Base-by-base conservation (phyloP, 2,329 filamentous ascomycete species). In the Drechslerella dactyloides region DNA sequence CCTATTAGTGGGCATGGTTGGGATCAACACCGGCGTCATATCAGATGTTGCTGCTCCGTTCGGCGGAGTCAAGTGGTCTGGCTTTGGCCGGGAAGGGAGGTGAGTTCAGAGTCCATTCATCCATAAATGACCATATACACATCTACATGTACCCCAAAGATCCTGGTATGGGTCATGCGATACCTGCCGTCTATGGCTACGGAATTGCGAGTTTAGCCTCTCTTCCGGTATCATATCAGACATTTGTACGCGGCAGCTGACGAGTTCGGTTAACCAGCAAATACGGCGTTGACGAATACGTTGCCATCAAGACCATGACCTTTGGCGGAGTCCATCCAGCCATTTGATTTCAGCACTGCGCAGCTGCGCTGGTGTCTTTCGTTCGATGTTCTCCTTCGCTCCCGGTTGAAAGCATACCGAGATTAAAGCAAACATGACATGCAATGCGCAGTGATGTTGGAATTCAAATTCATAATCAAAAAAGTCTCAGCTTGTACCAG, bases 1-100 rank as follows among this genome's bases (percentile, higher is more conserved):
- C 8, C 27, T 17, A 48, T 42, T 65, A 76, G 90, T 93, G 0
- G 91, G 91, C 59, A 96, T 96, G 91, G 86, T 96, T 0, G 91
- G 90, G 62, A 86, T 93, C 70, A 93, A 93, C 80, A 92, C 89
- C 0, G 90, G 90, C 10, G 42, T 76, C 46, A 69, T 76, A 24
- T 76, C 75, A 30, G 76, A 76, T 55, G 69, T 73, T 59, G 74
- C 73, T 1, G 55, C 75, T 19, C 76, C 76, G 15, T 94, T 94
- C 77, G 90, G 90, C 15, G 90, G 90, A 75, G 87, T 94, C 51
- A 94, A 94, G 81, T 84, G 92, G 81, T 90, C 87, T 76, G 90
- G 90, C 0, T 92, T 92, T 76, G 90, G 90, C 1, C 83, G 89
- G 50, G 91, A 94, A 79, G 90, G 90, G 7, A 89, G 69, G 68